phyloP scores from a whole-genome alignment of 2,329 filamentous ascomycete genomes.

The Fusarium sp. region DNA sequence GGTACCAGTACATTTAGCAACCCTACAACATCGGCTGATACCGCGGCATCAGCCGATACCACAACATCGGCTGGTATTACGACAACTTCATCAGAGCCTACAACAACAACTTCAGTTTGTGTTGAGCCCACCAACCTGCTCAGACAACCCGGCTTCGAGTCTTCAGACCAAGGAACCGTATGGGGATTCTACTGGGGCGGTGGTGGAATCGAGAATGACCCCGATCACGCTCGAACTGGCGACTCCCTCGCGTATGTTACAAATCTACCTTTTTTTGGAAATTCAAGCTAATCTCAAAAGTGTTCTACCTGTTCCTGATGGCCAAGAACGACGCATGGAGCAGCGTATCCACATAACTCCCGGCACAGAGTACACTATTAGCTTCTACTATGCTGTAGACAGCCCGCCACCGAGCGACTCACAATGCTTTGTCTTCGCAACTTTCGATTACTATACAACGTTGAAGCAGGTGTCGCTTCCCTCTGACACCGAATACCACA shows the following conservation, averaged over 20 bases:
- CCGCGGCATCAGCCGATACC: not conserved
- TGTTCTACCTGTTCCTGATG: not conserved
- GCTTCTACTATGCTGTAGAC: constrained; percentile 2
- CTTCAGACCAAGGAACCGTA: fast-evolving
- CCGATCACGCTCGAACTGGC: not conserved
- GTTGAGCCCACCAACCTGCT: constrained; percentile 18
- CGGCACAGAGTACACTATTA: not conserved
- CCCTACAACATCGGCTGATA: not conserved
- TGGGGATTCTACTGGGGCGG: constrained; percentile 26
- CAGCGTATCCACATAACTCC: constrained; percentile 1
- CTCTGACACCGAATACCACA: not conserved
- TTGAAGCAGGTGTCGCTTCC: not conserved
- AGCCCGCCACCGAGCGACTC: fast-evolving
- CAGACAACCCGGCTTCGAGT: constrained; percentile 3
- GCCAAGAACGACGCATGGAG: constrained; percentile 10
- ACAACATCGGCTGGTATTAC: not conserved
- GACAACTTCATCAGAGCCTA: constrained; percentile 2
- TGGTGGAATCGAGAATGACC: not conserved
- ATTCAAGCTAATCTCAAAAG: not conserved
- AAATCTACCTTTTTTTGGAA: fast-evolving
- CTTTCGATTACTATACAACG: constrained; percentile 9
- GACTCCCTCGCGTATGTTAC: not conserved
- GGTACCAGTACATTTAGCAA: not conserved
- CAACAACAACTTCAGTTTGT: constrained; percentile 15
- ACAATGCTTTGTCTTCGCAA: constrained; percentile 1